Evolutionary conservation across 1,284 basidiomycete species (phyloP).

Genomic region (Cystobasidiaceae sp.): DNA sequence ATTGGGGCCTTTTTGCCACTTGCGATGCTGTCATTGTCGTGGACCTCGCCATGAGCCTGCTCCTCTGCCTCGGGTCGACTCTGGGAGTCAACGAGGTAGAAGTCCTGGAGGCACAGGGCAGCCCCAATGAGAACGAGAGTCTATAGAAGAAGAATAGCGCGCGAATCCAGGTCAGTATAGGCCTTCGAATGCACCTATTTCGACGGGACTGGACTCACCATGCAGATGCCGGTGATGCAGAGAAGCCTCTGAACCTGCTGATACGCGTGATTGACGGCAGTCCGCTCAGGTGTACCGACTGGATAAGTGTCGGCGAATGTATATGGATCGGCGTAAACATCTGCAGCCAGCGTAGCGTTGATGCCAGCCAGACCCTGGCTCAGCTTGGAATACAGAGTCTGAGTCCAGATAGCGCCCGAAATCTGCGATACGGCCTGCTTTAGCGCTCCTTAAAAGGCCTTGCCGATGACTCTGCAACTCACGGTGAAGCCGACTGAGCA

Average conservation of each 20-base stretch:
- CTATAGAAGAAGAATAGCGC: too few relatives aligned
- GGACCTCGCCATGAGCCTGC: neutral
- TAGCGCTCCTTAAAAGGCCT: neutral
- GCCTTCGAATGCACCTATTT: too few relatives aligned
- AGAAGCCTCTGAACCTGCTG: constrained; percentile 44
- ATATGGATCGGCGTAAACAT: constrained; percentile 46
- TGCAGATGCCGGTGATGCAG: constrained; percentile 45
- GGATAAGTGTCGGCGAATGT: constrained; percentile 44
- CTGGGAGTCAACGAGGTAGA: constrained; percentile 13
- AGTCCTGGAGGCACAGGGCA: constrained; percentile 7
- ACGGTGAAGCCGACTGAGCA: constrained; percentile 18
- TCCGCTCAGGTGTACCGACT: constrained; percentile 45
- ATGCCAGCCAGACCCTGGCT: constrained; percentile 35
- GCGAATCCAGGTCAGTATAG: too few relatives aligned
- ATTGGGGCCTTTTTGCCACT: neutral
- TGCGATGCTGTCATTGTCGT: neutral
- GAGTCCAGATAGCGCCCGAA: constrained; percentile 50
- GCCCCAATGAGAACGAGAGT: constrained; percentile 12
- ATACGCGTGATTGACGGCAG: constrained; percentile 44
- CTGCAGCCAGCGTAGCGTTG: constrained; percentile 44
- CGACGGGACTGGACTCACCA: constrained; percentile 32
- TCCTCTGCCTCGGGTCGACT: constrained; percentile 12
- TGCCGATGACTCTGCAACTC: neutral
- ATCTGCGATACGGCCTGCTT: neutral
- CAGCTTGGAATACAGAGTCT: constrained; percentile 45